These are phyloP conservation scores for Drosera capensis DNA, from an alignment of 148 eudicot species.

Conservation along the genomic window DNA sequence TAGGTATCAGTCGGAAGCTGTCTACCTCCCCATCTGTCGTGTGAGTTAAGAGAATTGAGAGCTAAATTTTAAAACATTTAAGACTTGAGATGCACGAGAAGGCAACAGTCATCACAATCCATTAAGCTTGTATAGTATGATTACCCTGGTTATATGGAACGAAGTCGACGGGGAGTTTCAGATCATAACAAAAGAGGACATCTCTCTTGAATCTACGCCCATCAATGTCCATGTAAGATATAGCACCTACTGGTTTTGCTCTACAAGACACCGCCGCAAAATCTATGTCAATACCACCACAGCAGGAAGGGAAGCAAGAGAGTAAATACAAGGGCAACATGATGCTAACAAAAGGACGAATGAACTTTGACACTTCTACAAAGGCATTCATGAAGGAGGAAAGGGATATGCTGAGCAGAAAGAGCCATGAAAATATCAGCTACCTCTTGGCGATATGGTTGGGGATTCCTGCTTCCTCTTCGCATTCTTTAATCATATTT, in stretches of 20 bases:
- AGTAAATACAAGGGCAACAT: background rate
- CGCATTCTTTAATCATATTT: slow-evolving; percentile 87
- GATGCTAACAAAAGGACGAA: background rate
- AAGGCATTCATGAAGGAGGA: too few relatives aligned
- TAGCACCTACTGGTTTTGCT: too few relatives aligned
- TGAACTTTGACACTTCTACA: too few relatives aligned
- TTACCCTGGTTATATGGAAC: slow-evolving; percentile 58
- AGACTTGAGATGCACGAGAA: too few relatives aligned
- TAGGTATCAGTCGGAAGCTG: slow-evolving; percentile 67
- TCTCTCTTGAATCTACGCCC: slow-evolving; percentile 82
- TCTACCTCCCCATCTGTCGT: slow-evolving; percentile 85
- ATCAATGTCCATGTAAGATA: slow-evolving; percentile 72
- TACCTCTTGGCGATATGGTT: slow-evolving; percentile 47
- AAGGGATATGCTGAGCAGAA: too few relatives aligned
- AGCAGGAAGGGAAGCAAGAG: background rate
- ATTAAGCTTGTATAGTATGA: too few relatives aligned
- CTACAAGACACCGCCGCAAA: too few relatives aligned
- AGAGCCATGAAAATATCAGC: slow-evolving; percentile 6
- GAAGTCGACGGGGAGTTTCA: slow-evolving; percentile 82
- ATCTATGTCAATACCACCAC: slow-evolving; percentile 1
- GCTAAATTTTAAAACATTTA: too few relatives aligned
- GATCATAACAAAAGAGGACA: slow-evolving; percentile 86
- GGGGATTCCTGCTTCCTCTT: slow-evolving; percentile 90
- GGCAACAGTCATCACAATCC: too few relatives aligned
- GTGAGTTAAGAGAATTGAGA: background rate